Evolutionary conservation across 73 alveolate genomes (phyloP).

Genomic region (Loxodes magnus): DNA sequence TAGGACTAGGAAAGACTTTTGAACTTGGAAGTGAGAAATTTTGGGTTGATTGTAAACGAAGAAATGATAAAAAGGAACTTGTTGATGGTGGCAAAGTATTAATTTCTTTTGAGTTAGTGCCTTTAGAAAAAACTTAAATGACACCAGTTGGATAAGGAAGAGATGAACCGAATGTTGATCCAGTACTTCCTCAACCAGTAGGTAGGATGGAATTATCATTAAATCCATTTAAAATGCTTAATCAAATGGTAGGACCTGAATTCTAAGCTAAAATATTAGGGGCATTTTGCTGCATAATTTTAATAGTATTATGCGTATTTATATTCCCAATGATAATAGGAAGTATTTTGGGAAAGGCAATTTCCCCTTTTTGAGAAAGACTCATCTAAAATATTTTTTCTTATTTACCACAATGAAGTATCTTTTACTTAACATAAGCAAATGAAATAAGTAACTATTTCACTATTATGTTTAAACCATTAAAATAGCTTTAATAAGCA

Average conservation of each 20-base stretch:
- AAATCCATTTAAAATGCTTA: slow-evolving; percentile 65
- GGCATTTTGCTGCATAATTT: slow-evolving; percentile 36
- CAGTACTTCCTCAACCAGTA: slow-evolving; percentile 71
- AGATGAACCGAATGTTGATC: slow-evolving; percentile 69
- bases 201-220: slow-evolving; percentile 61
- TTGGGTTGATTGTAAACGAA: slow-evolving; percentile 25
- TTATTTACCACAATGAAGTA: too few species aligned
- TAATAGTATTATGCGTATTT: slow-evolving; percentile 16
- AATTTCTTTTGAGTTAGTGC: slow-evolving; percentile 46
- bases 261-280: slow-evolving; percentile 59
- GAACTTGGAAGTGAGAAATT: slow-evolving; percentile 39
- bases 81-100: slow-evolving; percentile 60
- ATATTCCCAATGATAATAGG: slow-evolving; percentile 1
- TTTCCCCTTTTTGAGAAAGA: too few species aligned
- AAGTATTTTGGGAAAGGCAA: neutral
- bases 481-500: too few species aligned
- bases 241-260: slow-evolving; percentile 79
- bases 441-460: too few species aligned
- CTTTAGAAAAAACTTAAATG: slow-evolving; percentile 49
- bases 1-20: slow-evolving; percentile 55
- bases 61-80: slow-evolving; percentile 39
- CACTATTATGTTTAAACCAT: too few species aligned
- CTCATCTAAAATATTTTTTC: too few species aligned
- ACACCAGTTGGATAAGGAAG: slow-evolving; percentile 77
- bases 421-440: too few species aligned